phyloP scores from a whole-genome alignment of 345 rosid genomes.

The Ricinus communis region DNA sequence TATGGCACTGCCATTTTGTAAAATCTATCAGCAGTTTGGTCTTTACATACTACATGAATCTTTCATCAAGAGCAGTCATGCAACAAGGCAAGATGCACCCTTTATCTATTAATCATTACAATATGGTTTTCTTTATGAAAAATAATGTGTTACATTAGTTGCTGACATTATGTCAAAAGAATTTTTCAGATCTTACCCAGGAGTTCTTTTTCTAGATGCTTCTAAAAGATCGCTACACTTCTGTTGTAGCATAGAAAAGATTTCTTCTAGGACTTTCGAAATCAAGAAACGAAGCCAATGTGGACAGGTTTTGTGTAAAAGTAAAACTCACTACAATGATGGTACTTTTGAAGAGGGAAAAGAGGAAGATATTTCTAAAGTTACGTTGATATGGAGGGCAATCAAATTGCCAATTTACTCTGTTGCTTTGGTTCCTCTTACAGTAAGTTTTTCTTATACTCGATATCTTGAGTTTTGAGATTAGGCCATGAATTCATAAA shows the following conservation, averaged over 20 bases:
- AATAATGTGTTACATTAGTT: neutral
- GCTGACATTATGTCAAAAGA: neutral
- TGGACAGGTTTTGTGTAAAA: constrained; percentile 19
- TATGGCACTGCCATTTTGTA: constrained; percentile 11
- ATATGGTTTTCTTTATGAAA: neutral
- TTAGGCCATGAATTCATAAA: too few relatives aligned
- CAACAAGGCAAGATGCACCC: constrained; percentile 1
- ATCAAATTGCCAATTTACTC: constrained; percentile 78
- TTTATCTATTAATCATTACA: neutral
- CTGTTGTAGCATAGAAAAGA: too few relatives aligned
- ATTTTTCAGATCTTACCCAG: constrained; percentile 31
- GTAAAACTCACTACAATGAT: constrained; percentile 17
- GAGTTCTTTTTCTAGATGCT: constrained; percentile 12
- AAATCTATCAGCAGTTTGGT: neutral
- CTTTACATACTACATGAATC: neutral
- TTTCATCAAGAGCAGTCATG: neutral
- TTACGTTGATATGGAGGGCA: constrained; percentile 85
- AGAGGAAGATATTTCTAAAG: constrained; percentile 48
- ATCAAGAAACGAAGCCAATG: neutral
- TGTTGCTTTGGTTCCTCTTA: constrained; percentile 83
- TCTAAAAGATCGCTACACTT: constrained; percentile 16
- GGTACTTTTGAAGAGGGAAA: constrained; percentile 21
- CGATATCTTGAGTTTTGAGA: neutral
- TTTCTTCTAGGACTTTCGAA: too few relatives aligned
- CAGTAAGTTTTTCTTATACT: constrained; percentile 45